Evolutionary conservation across 192 early-diverging fungal species (phyloP).

Genomic region (Coemansia sp.): DNA sequence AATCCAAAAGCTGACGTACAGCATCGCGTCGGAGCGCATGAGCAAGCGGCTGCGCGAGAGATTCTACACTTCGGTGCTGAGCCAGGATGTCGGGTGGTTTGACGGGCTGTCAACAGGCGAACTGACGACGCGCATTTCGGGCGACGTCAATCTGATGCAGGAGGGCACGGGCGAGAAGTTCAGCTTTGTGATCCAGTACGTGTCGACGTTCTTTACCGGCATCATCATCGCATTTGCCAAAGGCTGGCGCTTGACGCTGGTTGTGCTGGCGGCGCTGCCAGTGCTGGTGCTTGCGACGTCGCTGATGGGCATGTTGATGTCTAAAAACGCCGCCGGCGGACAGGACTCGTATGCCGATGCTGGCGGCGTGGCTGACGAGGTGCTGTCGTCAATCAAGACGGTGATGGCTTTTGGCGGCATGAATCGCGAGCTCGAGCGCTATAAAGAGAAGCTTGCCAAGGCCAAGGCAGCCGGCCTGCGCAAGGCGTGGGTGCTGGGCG

Average conservation of each 20-base stretch:
- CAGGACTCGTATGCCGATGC: slow-evolving; percentile 76
- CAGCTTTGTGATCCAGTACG: slow-evolving; percentile 61
- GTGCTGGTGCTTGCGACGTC: slow-evolving; percentile 56
- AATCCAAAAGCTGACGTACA: slow-evolving; percentile 17
- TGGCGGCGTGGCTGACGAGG: slow-evolving; percentile 82
- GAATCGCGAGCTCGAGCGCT: slow-evolving; percentile 62
- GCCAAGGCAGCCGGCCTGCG: slow-evolving; percentile 64
- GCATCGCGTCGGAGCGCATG: slow-evolving; percentile 54
- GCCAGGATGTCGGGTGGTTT: slow-evolving; percentile 86
- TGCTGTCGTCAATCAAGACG: slow-evolving; percentile 78
- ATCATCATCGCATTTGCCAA: slow-evolving; percentile 73
- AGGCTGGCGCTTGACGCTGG: slow-evolving; percentile 79
- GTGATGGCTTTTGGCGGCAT: slow-evolving; percentile 81
- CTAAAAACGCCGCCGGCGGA: slow-evolving; percentile 41
- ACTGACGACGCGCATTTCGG: slow-evolving; percentile 80
- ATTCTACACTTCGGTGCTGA: slow-evolving; percentile 74
- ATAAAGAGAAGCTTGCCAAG: slow-evolving; percentile 55
- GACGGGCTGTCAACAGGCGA: slow-evolving; percentile 74
- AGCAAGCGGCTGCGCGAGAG: slow-evolving; percentile 67
- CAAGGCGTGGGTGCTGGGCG: slow-evolving; percentile 58
- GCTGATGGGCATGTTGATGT: slow-evolving; percentile 58
- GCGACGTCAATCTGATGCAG: slow-evolving; percentile 80
- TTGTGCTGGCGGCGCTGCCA: slow-evolving; percentile 74
- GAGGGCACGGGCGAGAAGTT: slow-evolving; percentile 87
- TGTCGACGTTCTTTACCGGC: slow-evolving; percentile 66